Conservation (phyloP, 345 rosid genomes). For the Raphanus raphanistrum region DNA sequence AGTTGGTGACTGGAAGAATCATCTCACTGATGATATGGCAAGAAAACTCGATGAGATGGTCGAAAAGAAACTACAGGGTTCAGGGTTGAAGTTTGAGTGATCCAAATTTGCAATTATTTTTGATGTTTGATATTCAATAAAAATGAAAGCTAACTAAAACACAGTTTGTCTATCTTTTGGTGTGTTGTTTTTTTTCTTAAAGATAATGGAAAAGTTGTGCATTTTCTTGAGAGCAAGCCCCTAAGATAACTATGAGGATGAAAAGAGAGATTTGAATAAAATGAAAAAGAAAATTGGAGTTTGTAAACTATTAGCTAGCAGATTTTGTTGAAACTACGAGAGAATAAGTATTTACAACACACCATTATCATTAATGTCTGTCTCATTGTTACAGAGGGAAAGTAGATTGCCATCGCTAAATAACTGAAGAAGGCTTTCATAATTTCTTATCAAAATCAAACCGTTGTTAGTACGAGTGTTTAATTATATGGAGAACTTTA, state of each 20-base stretch:
- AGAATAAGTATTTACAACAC: constrained; percentile 34
- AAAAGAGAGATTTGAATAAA: constrained; percentile 6
- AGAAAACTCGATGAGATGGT: not conserved
- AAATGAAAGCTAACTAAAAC: too few relatives aligned
- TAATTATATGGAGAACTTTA: not conserved
- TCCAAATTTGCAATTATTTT: not conserved
- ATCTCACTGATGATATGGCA: not conserved
- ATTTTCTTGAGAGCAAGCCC: not conserved
- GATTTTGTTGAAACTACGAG: constrained; percentile 18
- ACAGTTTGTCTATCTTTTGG: not conserved
- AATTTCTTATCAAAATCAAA: too few relatives aligned
- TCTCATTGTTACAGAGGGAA: too few relatives aligned
- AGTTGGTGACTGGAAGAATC: not conserved
- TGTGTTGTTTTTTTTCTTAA: not conserved
- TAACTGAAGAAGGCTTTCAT: too few relatives aligned
- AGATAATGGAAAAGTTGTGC: not conserved
- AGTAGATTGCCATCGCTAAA: too few relatives aligned
- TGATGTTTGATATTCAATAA: not conserved
- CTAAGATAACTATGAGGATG: constrained; percentile 5
- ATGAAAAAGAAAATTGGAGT: not conserved
- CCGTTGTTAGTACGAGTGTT: too few relatives aligned
- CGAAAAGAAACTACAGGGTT: not conserved
- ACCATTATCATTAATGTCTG: too few relatives aligned
- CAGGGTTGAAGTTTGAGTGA: not conserved
- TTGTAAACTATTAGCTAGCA: constrained; percentile 26